Evolutionary conservation across 1,139 yeast species (phyloP).

Genomic region (Debaryomycetaceae sp.): DNA sequence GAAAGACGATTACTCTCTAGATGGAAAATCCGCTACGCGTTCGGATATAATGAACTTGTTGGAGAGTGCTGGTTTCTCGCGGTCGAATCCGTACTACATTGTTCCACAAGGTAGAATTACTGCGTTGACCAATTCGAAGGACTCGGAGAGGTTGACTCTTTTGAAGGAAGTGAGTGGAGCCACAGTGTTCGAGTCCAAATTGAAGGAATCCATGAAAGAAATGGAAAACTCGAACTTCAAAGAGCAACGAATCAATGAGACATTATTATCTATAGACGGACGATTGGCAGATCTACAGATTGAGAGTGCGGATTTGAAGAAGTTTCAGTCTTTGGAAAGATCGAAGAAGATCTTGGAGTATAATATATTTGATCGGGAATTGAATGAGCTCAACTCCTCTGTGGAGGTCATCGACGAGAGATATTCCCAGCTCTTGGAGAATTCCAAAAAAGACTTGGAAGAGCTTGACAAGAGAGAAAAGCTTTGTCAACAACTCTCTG

Average conservation of each 20-base stretch:
- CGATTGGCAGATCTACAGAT: slow-evolving; percentile 74
- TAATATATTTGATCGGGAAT: slow-evolving; percentile 74
- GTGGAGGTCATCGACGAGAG: slow-evolving; percentile 62
- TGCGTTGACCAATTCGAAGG: slow-evolving; percentile 83
- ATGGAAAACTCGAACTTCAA: slow-evolving; percentile 72
- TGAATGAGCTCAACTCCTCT: slow-evolving; percentile 55
- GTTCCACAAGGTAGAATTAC: slow-evolving; percentile 96
- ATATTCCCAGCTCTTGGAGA: slow-evolving; percentile 49
- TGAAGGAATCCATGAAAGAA: slow-evolving; percentile 75
- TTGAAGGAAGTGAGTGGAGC: slow-evolving; percentile 96
- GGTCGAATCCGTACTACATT: slow-evolving; percentile 89
- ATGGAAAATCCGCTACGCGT: slow-evolving; percentile 74
- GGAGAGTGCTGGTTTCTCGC: slow-evolving; percentile 90
- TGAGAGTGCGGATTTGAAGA: slow-evolving; percentile 73
- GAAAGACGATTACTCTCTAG: slow-evolving; percentile 85
- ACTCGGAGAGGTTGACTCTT: slow-evolving; percentile 70
- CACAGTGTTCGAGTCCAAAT: slow-evolving; percentile 77
- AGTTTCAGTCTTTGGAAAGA: slow-evolving; percentile 65
- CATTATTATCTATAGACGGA: slow-evolving; percentile 65
- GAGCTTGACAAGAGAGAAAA: slow-evolving; percentile 48
- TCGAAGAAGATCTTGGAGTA: slow-evolving; percentile 71
- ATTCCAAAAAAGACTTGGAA: slow-evolving; percentile 40
- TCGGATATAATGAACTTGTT: slow-evolving; percentile 78
- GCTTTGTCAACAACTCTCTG: slow-evolving; percentile 44
- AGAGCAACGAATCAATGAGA: slow-evolving; percentile 70